Base-by-base conservation (phyloP, 2,329 filamentous ascomycete genomes). In the Aureobasidium sp. region DNA sequence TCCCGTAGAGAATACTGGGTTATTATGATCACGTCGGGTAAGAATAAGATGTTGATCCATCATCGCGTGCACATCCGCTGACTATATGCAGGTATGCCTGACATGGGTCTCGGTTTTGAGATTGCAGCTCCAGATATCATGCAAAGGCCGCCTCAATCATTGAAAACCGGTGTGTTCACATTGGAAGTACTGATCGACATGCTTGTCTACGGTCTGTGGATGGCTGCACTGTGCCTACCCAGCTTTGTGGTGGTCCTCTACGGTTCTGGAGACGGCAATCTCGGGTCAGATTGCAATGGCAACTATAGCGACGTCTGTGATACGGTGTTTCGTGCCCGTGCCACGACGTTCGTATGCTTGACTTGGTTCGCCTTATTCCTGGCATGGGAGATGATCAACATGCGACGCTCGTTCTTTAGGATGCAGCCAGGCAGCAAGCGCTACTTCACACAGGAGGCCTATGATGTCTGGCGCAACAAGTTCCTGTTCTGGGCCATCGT, bases 21-120 rank as follows among this genome's bases (percentile, higher is more conserved):
- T 77, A 97, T 97, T 79, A 95, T 97, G 92, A 87, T 96, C 64
- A 97, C 94, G n/a, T n/a, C n/a, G n/a, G n/a, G n/a, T n/a, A n/a
- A n/a, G n/a, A n/a, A n/a, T n/a, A n/a, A n/a, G n/a, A n/a, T n/a
- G n/a, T n/a, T n/a, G n/a, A n/a, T n/a, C n/a, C n/a, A n/a, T n/a
- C n/a, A n/a, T n/a, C n/a, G n/a, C n/a, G n/a, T n/a, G n/a, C n/a
- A n/a, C n/a, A n/a, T n/a, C n/a, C n/a, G n/a, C n/a, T n/a, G n/a
- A n/a, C n/a, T n/a, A n/a, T n/a, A n/a, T n/a, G n/a, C 0, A 95
- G 93, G 47, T 93, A 91, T 96, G 77, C 94, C 94, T 1, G 94
- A 95, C 66, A 96, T 97, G 82, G 94, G 94, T 50, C 87, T 97
- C 1, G 93, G 94, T 25, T 91, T 94, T 71, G 94, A 97, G 78